These are phyloP conservation scores for Debaryomycetaceae sp. DNA, from an alignment of 1,139 yeast species.

Conservation along the genomic window DNA sequence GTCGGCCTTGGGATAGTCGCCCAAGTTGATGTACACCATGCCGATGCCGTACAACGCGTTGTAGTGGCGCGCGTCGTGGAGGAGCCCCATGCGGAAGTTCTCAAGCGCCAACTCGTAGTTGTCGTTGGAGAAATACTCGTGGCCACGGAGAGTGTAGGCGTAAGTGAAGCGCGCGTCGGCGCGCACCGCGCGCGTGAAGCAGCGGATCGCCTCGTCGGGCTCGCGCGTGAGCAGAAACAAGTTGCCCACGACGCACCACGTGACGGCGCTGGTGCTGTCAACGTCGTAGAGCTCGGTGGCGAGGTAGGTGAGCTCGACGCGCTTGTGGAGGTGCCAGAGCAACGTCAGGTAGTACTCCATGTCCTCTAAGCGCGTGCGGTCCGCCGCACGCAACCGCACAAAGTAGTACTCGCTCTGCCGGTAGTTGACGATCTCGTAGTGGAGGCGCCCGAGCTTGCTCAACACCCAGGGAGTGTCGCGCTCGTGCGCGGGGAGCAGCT, in stretches of 20 bases:
- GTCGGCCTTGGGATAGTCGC: slow-evolving; percentile 80
- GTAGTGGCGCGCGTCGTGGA: slow-evolving; percentile 78
- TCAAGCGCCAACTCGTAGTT: slow-evolving; percentile 88
- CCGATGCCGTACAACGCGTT: slow-evolving; percentile 97
- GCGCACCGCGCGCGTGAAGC: slow-evolving; percentile 76
- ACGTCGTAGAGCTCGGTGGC: slow-evolving; percentile 78
- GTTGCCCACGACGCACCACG: slow-evolving; percentile 94
- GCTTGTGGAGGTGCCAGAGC: slow-evolving; percentile 88
- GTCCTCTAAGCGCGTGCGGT: slow-evolving; percentile 78
- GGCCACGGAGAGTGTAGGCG: slow-evolving; percentile 92
- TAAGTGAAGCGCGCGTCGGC: slow-evolving; percentile 74
- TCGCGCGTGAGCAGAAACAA: slow-evolving; percentile 79
- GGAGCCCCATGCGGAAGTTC: slow-evolving; percentile 73
- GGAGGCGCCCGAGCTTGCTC: slow-evolving; percentile 72
- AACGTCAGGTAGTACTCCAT: slow-evolving; percentile 91
- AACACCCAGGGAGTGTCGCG: slow-evolving; percentile 82
- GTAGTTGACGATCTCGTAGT: slow-evolving; percentile 86
- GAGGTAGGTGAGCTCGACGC: slow-evolving; percentile 71
- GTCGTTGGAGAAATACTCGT: slow-evolving; percentile 84
- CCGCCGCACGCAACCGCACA: slow-evolving; percentile 56
- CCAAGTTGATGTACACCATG: slow-evolving; percentile 85
- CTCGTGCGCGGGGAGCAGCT: slow-evolving; percentile 59
- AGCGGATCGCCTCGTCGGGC: slow-evolving; percentile 85
- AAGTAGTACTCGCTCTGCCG: slow-evolving; percentile 69
- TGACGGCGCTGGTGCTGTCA: slow-evolving; percentile 63